Evolutionary conservation across 371 early-diverging fungal species (phyloP).

Genomic region (Mortierella sp.): DNA sequence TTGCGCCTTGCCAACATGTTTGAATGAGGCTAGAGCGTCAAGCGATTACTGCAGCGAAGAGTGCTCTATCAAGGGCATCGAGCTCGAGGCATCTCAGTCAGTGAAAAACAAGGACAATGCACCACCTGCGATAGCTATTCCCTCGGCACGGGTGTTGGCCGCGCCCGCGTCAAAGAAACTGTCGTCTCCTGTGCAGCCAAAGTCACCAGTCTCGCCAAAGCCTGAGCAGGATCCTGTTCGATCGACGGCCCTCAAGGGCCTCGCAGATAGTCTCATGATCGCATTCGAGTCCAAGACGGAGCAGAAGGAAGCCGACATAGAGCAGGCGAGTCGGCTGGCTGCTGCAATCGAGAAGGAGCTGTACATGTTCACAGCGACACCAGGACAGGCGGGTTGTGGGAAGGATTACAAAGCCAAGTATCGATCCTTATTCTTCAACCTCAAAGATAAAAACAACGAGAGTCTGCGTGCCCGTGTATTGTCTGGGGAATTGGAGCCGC

Average conservation of each 20-base stretch:
- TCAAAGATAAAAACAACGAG: slow-evolving; percentile 80
- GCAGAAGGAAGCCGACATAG: slow-evolving; percentile 10
- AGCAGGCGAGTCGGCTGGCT: slow-evolving; percentile 24
- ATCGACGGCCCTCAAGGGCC: slow-evolving; percentile 66
- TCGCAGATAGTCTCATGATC: slow-evolving; percentile 53
- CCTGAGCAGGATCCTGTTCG: slow-evolving; percentile 67
- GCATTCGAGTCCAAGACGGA: slow-evolving; percentile 21
- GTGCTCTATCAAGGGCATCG: slow-evolving; percentile 55
- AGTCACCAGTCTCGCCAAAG: slow-evolving; percentile 46
- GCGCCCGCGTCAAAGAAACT: slow-evolving; percentile 24
- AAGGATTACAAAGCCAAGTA: slow-evolving; percentile 81
- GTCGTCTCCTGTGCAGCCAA: slow-evolving; percentile 22
- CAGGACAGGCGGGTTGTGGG: slow-evolving; percentile 55
- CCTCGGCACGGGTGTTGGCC: slow-evolving; percentile 7
- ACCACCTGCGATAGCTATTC: slow-evolving; percentile 25
- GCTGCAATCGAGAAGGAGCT: slow-evolving; percentile 44
- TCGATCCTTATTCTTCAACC: slow-evolving; percentile 77
- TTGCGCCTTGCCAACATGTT: slow-evolving; percentile 44
- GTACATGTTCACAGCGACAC: slow-evolving; percentile 45
- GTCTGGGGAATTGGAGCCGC: slow-evolving; percentile 69
- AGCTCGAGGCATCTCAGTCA: slow-evolving; percentile 34
- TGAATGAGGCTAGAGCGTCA: slow-evolving; percentile 41
- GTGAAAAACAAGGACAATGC: slow-evolving; percentile 31
- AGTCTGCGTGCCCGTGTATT: slow-evolving; percentile 74
- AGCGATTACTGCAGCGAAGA: slow-evolving; percentile 56